These are phyloP conservation scores for Staphylotrichum tortipilum DNA, from an alignment of 495 filamentous ascomycete genomes.

Conservation along the genomic window DNA sequence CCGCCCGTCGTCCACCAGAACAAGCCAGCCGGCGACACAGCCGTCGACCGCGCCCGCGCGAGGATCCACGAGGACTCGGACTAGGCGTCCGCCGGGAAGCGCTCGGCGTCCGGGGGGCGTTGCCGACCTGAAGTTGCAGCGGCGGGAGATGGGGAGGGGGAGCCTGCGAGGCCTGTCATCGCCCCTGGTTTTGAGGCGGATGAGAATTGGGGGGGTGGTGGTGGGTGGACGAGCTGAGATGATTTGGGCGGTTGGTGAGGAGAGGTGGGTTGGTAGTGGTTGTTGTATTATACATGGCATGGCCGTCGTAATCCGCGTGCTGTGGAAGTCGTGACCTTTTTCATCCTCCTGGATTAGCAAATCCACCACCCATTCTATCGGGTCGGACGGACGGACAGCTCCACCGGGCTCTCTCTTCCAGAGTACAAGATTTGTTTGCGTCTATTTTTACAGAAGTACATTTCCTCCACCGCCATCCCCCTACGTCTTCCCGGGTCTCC, in stretches of 20 bases:
- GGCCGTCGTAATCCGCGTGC: neutral
- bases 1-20: constrained; percentile 43
- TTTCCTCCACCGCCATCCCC: neutral
- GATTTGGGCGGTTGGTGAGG: no score
- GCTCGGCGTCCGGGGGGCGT: no score
- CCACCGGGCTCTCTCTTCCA: no score
- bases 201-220: no score
- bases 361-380: neutral
- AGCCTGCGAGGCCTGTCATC: no score
- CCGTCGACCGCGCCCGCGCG: constrained; percentile 41
- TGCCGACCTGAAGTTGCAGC: no score
- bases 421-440: constrained; percentile 4
- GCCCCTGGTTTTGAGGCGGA: no score
- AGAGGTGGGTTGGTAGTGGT: no score
- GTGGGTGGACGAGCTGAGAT: no score
- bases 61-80: constrained; percentile 46
- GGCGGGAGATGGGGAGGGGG: no score
- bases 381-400: no score
- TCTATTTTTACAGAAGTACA: constrained; percentile 9
- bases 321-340: neutral
- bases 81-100: constrained; percentile 20
- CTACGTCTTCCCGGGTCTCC: no score
- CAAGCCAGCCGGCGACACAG: constrained; percentile 39
- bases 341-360: constrained; percentile 2
- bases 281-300: constrained; percentile 17